phyloP scores from a whole-genome alignment of 2,329 filamentous ascomycete genomes.

The Fusarium sp. region DNA sequence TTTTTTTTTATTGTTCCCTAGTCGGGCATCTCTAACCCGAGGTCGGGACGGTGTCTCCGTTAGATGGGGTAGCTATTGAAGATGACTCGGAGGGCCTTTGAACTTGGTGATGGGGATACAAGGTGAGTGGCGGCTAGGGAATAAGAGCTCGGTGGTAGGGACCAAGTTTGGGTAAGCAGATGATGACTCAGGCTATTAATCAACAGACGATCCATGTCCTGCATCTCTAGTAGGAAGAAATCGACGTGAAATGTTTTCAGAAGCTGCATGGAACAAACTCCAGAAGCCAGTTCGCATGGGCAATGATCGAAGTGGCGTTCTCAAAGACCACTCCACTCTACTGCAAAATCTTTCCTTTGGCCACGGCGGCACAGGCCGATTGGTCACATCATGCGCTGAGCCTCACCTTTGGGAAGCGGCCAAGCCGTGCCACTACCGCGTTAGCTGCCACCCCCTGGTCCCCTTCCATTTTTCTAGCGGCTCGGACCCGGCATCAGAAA shows the following conservation, averaged over 20 bases:
- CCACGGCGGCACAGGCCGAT: slow-evolving; percentile 11
- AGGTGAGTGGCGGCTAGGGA: slow-evolving; percentile 14
- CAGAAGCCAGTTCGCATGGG: slow-evolving; percentile 14
- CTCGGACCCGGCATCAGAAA: slow-evolving; percentile 10
- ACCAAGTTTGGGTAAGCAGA: neutral
- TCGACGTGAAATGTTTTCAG: neutral
- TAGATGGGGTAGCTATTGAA: neutral
- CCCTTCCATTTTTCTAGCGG: slow-evolving; percentile 17
- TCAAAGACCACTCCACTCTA: neutral
- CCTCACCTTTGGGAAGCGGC: slow-evolving; percentile 20
- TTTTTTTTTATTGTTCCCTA: neutral
- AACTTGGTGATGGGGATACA: neutral
- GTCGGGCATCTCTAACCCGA: slow-evolving; percentile 18
- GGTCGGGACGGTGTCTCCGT: slow-evolving; percentile 4
- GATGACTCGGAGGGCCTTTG: neutral
- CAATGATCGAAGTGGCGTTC: neutral
- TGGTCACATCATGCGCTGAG: slow-evolving; percentile 5
- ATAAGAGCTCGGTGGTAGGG: neutral
- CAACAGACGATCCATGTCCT: neutral
- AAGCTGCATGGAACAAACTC: slow-evolving; percentile 37
- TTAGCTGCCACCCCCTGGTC: neutral
- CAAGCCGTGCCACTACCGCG: slow-evolving; percentile 29
- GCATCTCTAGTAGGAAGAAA: neutral
- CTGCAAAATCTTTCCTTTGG: slow-evolving; percentile 27
- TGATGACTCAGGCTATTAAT: slow-evolving; percentile 18